Percentiles rank a stretch among this genome's conserved stretches.
Conservation (phyloP, 2,329 filamentous ascomycete genomes). For the Pestalotiopsis sp. region DNA sequence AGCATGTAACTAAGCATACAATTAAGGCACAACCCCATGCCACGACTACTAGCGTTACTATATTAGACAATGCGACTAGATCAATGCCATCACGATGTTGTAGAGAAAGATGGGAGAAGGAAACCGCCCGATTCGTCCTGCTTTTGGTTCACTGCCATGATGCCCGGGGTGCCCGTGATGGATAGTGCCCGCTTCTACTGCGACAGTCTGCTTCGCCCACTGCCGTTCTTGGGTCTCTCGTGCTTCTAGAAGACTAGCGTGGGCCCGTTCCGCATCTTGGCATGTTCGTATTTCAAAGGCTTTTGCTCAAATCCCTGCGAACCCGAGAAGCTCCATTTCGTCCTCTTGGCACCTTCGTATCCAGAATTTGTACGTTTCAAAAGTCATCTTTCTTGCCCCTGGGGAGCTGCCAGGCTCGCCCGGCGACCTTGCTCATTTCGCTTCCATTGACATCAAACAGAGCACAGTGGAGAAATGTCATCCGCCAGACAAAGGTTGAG, state of each 20-base stretch:
- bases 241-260: slow-evolving; percentile 11
- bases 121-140: slow-evolving; percentile 2
- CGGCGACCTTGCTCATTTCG: slow-evolving; percentile 4
- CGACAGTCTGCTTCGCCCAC: neutral
- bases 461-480: too few relatives aligned
- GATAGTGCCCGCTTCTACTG: neutral
- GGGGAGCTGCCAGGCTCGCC: slow-evolving; percentile 9
- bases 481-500: too few relatives aligned
- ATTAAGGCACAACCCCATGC: neutral
- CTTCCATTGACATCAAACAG: too few relatives aligned
- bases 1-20: neutral
- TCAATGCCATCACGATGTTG: neutral
- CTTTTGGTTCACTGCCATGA: neutral
- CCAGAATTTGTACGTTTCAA: slow-evolving; percentile 1
- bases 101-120: neutral
- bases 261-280: neutral
- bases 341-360: slow-evolving; percentile 10
- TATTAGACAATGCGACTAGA: neutral
- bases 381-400: slow-evolving; percentile 28
- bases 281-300: slow-evolving; percentile 2
- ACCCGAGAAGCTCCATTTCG: slow-evolving; percentile 12
- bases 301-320: neutral
- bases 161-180: neutral
- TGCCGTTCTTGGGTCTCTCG: neutral
- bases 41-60: neutral